Evolutionary conservation across 2,329 filamentous ascomycete genomes (phyloP).

Genomic region (Apiospora phragmitis): DNA sequence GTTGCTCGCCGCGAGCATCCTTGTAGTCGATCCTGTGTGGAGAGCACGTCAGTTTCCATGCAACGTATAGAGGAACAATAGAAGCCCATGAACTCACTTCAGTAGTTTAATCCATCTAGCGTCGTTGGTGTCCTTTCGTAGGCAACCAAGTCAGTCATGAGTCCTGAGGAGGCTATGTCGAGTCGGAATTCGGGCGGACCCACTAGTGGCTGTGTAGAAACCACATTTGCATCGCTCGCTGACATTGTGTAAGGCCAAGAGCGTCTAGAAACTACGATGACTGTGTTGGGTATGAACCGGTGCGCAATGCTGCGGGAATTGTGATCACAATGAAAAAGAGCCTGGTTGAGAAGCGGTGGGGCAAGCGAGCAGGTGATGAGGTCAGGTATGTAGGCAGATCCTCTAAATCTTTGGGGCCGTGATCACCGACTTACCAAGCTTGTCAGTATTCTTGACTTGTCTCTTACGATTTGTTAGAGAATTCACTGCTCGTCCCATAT

Average conservation of each 20-base stretch:
- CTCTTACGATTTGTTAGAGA: neutral
- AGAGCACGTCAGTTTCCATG: neutral
- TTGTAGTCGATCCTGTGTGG: slow-evolving; percentile 61
- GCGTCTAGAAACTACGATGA: neutral
- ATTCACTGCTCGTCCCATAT: neutral
- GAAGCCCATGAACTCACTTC: neutral
- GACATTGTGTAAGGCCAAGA: slow-evolving; percentile 2
- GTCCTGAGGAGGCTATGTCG: neutral
- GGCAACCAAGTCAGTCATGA: neutral
- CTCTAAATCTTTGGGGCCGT: neutral
- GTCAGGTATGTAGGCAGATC: neutral
- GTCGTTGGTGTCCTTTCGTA: slow-evolving; percentile 8
- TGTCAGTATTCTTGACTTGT: neutral
- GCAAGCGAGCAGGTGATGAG: neutral
- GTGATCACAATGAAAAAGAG: neutral
- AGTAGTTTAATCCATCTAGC: slow-evolving; percentile 15
- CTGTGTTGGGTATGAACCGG: neutral
- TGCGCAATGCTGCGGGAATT: neutral
- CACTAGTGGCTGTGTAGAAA: slow-evolving; percentile 13
- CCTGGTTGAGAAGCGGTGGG: neutral
- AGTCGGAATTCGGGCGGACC: neutral
- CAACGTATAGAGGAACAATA: neutral
- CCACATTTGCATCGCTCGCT: slow-evolving; percentile 10
- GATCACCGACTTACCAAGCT: neutral
- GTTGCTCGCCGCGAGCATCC: slow-evolving; percentile 58